Percentiles rank a stretch among this genome's conserved stretches.
These are phyloP conservation scores for Talaromyces ruber DNA, from an alignment of 495 filamentous ascomycete genomes.

Conservation along the genomic window DNA sequence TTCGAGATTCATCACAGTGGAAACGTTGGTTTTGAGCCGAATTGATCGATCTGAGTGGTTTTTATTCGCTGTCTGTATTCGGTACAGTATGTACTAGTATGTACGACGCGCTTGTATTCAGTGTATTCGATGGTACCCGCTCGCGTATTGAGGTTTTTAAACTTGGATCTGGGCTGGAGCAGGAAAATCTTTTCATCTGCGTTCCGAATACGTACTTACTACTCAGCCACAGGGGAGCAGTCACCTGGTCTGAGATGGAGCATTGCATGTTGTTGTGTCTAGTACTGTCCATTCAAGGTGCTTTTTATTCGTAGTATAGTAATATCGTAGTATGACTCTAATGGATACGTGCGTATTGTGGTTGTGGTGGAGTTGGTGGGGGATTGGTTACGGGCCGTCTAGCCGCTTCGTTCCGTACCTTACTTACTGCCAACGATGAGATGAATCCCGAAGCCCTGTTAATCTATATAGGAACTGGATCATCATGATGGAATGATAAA, in stretches of 20 bases:
- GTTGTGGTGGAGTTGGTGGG: background rate
- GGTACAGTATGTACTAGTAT: background rate
- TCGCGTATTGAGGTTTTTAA: background rate
- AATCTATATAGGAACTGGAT: background rate
- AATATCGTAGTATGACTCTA: too few relatives aligned
- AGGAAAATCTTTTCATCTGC: background rate
- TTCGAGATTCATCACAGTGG: background rate
- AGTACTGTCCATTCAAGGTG: background rate
- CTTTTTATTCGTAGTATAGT: background rate
- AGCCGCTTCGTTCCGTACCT: background rate
- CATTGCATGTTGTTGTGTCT: background rate
- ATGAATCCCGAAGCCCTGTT: background rate
- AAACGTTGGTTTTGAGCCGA: background rate
- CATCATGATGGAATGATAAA: background rate
- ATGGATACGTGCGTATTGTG: background rate
- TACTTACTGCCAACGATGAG: background rate
- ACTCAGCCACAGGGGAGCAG: background rate
- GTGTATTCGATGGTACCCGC: background rate
- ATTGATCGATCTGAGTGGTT: background rate
- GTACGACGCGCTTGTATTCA: background rate
- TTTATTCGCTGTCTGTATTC: background rate
- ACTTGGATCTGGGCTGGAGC: background rate
- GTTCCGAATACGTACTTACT: background rate
- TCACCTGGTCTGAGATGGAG: background rate
- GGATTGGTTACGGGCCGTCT: background rate